Evolutionary conservation across 2,329 filamentous ascomycete species (phyloP), one percentile per base, ranked within the genome.

Genomic region (Colletotrichum tofieldiae): DNA sequence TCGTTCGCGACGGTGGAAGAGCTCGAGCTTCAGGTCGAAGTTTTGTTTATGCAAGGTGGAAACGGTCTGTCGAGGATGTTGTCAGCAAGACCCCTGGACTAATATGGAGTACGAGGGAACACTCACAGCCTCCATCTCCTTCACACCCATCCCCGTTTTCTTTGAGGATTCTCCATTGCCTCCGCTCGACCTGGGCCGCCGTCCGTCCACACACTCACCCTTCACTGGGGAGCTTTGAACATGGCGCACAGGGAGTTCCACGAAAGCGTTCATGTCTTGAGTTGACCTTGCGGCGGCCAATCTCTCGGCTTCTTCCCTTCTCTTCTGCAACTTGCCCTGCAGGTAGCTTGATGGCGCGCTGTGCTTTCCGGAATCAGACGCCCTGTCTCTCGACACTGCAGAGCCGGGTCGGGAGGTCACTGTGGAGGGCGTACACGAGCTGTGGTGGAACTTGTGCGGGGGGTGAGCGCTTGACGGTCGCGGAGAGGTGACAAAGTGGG

Each of bases 21-120:
- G 81, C 78, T 94, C 92, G 41, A 94, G 84, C 79, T 94, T 94
- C 52, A 94, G 85, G 75, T 93, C 92, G 75, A 94, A 94, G 77
- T 94, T 94, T 81, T 93, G 90, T 78, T 94, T 94, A 79, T 92
- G 90, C 29, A 94, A 82, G 1, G 86, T 91, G 5, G 92, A 93
- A 64, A 94, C 82, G 65, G 91, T 89, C 87, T 93, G 60, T 47
- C 3, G 54, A 58, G 52, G 23, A 65, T 18, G 54, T 23, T 64
- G 62, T 74, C 61, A 76, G 67, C 39, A 51, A 35, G 12, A 0
- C 8, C 1, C 74, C 55, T 68, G 18, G 47, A 58, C 14, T 2
- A 47, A 47, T 20, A 23, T 8, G 35, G 32, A 14, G 9, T 14
- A 59, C 9, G 26, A 4, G 5, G 23, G 26, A 12, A 12, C 16